These are phyloP conservation scores for Crithidia brevicula DNA, from an alignment of 208 protist species.

Conservation along the genomic window DNA sequence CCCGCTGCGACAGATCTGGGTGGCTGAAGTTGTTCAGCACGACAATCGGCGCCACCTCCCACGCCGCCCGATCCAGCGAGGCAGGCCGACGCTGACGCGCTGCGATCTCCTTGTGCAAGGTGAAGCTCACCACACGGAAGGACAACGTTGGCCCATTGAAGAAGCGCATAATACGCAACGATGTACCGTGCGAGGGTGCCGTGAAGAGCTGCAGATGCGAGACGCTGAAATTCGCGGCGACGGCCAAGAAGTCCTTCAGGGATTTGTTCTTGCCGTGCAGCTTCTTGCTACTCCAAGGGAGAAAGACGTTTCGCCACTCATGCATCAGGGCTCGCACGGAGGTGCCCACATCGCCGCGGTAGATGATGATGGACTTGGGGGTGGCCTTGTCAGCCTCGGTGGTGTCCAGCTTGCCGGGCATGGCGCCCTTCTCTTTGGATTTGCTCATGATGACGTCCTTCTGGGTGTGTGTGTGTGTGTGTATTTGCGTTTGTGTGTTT, in stretches of 20 bases:
- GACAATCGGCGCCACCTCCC: constrained; percentile 87
- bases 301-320: constrained; percentile 90
- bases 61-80: constrained; percentile 60
- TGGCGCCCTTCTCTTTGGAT: constrained; percentile 23
- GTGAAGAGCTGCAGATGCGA: constrained; percentile 91
- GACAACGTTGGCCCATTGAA: constrained; percentile 90
- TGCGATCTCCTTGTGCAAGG: constrained; percentile 81
- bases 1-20: constrained; percentile 56
- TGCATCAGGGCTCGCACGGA: constrained; percentile 88
- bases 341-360: constrained; percentile 83
- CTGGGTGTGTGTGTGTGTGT: not conserved
- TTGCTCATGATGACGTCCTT: constrained; percentile 24
- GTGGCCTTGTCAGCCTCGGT: constrained; percentile 88
- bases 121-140: constrained; percentile 90
- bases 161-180: constrained; percentile 91
- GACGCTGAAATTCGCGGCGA: constrained; percentile 83
- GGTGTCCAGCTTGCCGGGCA: constrained; percentile 83
- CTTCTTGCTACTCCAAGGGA: constrained; percentile 91
- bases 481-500: not conserved
- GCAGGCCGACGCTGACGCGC: constrained; percentile 75
- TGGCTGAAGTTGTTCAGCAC: constrained; percentile 94
- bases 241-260: constrained; percentile 86
- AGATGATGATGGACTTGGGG: constrained; percentile 93
- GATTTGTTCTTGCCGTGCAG: constrained; percentile 91
- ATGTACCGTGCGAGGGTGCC: constrained; percentile 77